Evolutionary conservation across 441 rosid genomes (phyloP), one percentile per base, ranked within the genome.

Genomic region (Populus hybrid): DNA sequence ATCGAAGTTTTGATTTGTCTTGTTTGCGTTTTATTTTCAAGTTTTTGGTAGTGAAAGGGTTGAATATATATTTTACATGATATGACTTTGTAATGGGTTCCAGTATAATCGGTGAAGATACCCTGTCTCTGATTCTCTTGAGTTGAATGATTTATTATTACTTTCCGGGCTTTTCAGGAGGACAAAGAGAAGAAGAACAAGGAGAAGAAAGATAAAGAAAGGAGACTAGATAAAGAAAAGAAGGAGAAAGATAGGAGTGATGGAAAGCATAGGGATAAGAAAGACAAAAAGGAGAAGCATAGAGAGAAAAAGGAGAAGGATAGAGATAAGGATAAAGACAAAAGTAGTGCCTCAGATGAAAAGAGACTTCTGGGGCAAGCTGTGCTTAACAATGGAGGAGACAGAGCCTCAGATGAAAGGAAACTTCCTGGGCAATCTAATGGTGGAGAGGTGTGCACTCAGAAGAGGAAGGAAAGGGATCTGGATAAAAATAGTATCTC

Each of bases 161-260:
- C 32, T 46, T 23, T 36, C 63, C 10, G 30, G 16, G 12, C 16
- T 79, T 77, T 73, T 73, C 87, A 91, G 93, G 93, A 87, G 86
- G 90, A 86, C 69, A 77, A 66, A 67, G 89, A 86, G 82, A 92
- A 91, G 82, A 88, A 87, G 87, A 89, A 77, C 67, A 91, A 87
- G 77, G 92, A 91, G 57, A 89, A 83, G 81, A 87, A 86, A 69
- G 88, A 86, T 75, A 89, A 82, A 75, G 90, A 85, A 73, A 89
- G 85, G 85, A 88, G 74, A 69, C 87, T 84, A 79, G 86, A 84
- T 70, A 85, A 87, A 77, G 92, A 87, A 73, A 86, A 81, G 75
- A 87, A 75, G 76, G 90, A 87, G 71, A 90, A 86, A 82, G 92
- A 85, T 76, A 84, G 85, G 79, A 85, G 87, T 76, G 89, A 85